Evolutionary conservation across 768 basidiomycete genomes (phyloP), one percentile per base, ranked within the genome.

Genomic region (Serendipita indica): DNA sequence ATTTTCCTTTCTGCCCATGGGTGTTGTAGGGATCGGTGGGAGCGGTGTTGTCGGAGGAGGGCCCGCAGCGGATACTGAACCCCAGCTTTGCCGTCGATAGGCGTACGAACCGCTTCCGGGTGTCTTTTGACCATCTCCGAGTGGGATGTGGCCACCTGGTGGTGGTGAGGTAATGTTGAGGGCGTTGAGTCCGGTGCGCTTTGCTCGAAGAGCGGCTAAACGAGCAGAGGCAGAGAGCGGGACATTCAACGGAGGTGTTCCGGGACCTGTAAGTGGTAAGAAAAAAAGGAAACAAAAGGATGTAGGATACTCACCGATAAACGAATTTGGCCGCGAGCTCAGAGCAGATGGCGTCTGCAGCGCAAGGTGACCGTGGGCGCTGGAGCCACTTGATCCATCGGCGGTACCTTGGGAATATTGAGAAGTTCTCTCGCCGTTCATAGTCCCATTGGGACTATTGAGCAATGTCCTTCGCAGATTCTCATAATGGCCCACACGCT

Each of bases 171-270:
- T 43, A n/a, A 43, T 43, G n/a, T 43, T 43, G 7, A 54, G 49
- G 49, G 49, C 22, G 32, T 28, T 28, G 3, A 54, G 25, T 28
- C 49, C 49, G 16, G 49, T 33, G 10, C 49, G 49, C 30, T 54
- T 54, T 18, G 49, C 49, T n/a, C 49, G 49, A 3, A 54, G n/a
- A 10, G 49, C 49, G 25, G 49, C 49, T 33, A 54, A 10, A 22
- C 49, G 49, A 7, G 49, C 49, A 1, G 49, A 54, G 49, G 49
- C 49, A 33, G 49, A 54, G 16, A 54, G 25, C 22, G 49, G 49
- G n/a, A 54, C 49, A 33, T 54, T 54, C 7, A 54, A 30, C 32
- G 49, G 49, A 30, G 49, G 49, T 18, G 49, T 54, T 30, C 49
- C 49, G n/a, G 49, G 49, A 28, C 49, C 49, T 54, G 49, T 12